Conservation (phyloP, 495 filamentous ascomycete genomes). For the Friedmanniomyces simplex region DNA sequence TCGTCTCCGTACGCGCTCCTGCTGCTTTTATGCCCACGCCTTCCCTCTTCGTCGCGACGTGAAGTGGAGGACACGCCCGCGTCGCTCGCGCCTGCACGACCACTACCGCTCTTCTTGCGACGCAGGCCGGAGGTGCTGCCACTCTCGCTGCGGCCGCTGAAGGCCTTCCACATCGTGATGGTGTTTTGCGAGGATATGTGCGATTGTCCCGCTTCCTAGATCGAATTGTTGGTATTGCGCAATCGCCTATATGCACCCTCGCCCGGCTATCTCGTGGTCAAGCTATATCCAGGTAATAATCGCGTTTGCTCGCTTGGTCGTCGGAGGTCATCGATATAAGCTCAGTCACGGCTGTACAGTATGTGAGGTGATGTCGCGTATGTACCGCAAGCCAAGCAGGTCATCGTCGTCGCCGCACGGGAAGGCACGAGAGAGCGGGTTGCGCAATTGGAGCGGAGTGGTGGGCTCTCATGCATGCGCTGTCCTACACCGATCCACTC, state of each 20-base stretch:
- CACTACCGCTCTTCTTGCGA: constrained; percentile 13
- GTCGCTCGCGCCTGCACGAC: constrained; percentile 7
- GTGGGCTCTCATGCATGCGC: not conserved
- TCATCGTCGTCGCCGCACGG: not conserved
- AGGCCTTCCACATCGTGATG: constrained; percentile 19
- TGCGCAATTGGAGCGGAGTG: not conserved
- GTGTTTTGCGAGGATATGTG: not conserved
- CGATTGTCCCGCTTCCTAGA: not conserved
- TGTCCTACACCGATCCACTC: not conserved
- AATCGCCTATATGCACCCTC: not conserved
- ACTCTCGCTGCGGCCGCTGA: constrained; percentile 18
- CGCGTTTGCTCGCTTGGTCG: not conserved
- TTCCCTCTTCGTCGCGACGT: constrained; percentile 3
- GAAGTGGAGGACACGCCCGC: not conserved
- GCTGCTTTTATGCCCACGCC: constrained; percentile 1
- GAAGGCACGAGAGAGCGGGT: not conserved
- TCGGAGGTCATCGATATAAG: not conserved
- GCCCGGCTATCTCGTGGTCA: not conserved
- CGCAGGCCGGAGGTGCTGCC: constrained; percentile 9
- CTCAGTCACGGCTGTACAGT: not conserved
- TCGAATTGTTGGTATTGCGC: not conserved
- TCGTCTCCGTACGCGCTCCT: constrained; percentile 12
- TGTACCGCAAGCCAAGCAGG: not conserved
- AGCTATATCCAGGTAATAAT: not conserved
- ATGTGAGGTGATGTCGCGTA: not conserved